Base-by-base conservation (phyloP, 1,139 yeast species). In the Lodderomyces orthopsilosis region DNA sequence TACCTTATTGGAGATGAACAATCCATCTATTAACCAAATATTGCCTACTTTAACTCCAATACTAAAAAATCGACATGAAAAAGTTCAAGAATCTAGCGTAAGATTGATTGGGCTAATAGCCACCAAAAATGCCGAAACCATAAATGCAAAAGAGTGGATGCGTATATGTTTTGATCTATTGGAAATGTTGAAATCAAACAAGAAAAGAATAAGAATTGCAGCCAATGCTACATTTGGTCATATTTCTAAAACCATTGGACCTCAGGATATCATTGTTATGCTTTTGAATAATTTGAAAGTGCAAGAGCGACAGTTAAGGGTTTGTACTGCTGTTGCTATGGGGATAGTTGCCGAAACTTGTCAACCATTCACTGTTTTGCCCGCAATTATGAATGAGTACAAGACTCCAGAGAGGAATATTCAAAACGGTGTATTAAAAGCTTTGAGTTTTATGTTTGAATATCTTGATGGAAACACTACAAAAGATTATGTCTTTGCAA, bases 71-170 rank as follows among this genome's bases (percentile, higher is more conserved):
- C 74, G 95, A 46, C 95, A 91, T 55, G 96, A 87, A 49, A 86
- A 86, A 51, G 98, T 94, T 1, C 98, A 91, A 60, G 95, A 89
- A 51, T 79, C 85, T 49, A 81, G 94, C 14, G 85, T 93, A 36
- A 80, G 77, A 41, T 68, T 93, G 22, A 85, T 94, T 22, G 97
- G 97, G 2, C 70, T 81, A 38, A 85, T 93, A 43, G 97, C 98
- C 0, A 79, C 77, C 43, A 75, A 82, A 41, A 93, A 89, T n/a
- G 83, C 96, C 0, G 95, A 88, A 53, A 80, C 81, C 43, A 89
- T 91, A 18, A 83, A 91, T 41, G 95, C 96, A 2, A 82, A 89
- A 49, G 99, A 94, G 62, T 94, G 98, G 98, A 89, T 93, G 95
- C 75, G 98, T 49, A 88, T 93, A 24, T 88, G 97, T 56, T 90